Evolutionary conservation across 331 rosid genomes (phyloP), one percentile per base, ranked within the genome.

Genomic region (Quercus lobata): DNA sequence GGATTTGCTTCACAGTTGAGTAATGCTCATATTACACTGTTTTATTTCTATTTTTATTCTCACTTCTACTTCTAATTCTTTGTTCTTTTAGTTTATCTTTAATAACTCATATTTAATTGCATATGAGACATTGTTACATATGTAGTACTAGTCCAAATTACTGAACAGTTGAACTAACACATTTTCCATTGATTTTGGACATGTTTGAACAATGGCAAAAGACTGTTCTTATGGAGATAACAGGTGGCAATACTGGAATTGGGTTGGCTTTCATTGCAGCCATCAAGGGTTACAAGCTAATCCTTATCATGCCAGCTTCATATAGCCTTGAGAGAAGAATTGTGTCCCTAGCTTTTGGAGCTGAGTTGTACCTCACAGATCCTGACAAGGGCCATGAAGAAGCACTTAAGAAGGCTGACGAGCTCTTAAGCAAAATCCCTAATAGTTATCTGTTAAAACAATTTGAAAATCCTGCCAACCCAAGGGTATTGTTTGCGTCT

Each of bases 201-300:
- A 22, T 72, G 80, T 83, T 69, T 72, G 16, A 70, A 71, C 75
- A 8, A 81, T 63, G 83, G 66, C 53, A n/a, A 78, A 82, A 92
- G 98, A 92, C 89, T 78, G 82, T 88, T 30, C 92, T 95, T 25
- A 77, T 95, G 76, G 98, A 95, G 88, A 32, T 81, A 16, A 95
- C 98, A n/a, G 84, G 92, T 73, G 97, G 97, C 46, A 95, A 92
- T 80, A 91, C 98, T 0, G 97, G 98, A 80, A 91, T 95, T 74
- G 97, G 93, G 57, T 81, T 95, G 86, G 96, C 97, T n/a, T 91
- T 79, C 81, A n/a, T 95, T 32, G 97, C 91, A 74, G 98, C 92
- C 34, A 46, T 84, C 83, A 91, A 78, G 83, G 97, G 97, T 57
- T 95, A 92, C 77, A 95, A 86, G 76, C 77, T 95, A 53, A 34